A percentile compares a stretch with the other conserved stretches of the same genome.
These are phyloP conservation scores for Perkinsus marinus DNA, from an alignment of 169 alveolate genomes.

Conservation along the genomic window DNA sequence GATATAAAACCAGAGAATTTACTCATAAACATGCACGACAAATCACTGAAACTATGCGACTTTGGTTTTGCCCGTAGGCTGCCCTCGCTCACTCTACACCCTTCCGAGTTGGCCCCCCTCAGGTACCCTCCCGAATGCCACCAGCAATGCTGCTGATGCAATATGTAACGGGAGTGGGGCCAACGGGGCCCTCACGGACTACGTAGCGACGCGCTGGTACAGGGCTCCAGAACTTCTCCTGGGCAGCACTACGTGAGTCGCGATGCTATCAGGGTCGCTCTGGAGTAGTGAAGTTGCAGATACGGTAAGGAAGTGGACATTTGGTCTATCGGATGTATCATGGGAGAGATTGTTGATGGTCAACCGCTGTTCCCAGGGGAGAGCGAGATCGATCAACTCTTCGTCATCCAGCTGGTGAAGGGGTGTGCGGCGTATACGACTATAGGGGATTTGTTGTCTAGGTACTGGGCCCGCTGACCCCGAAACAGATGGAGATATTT, in stretches of 20 bases:
- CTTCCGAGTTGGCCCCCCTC: neutral
- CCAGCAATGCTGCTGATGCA: neutral
- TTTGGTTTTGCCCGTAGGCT: conserved; percentile 85
- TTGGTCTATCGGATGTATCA: conserved; percentile 91
- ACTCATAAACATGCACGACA: conserved; percentile 52
- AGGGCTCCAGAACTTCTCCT: conserved; percentile 93
- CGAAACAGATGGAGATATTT: no score
- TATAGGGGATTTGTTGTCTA: neutral
- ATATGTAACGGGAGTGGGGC: no score
- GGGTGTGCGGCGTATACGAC: neutral
- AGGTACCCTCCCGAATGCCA: neutral
- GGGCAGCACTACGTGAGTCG: conserved; percentile 65
- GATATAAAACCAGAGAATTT: conserved; percentile 91
- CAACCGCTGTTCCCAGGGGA: conserved; percentile 85
- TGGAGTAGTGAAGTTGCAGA: conserved; percentile 10
- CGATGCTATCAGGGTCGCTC: neutral
- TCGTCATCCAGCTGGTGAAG: conserved; percentile 19
- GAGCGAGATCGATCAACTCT: conserved; percentile 38
- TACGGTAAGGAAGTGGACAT: conserved; percentile 91
- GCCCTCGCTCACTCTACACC: neutral
- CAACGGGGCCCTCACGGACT: conserved; percentile 67
- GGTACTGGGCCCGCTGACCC: conserved; percentile 26
- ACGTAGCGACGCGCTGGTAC: conserved; percentile 99
- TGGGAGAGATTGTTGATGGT: conserved; percentile 83
- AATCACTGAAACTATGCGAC: conserved; percentile 82